Evolutionary conservation across 352 stramenopile species (phyloP), one percentile per base, ranked within the genome.

Genomic region (Phytophthora constricta): DNA sequence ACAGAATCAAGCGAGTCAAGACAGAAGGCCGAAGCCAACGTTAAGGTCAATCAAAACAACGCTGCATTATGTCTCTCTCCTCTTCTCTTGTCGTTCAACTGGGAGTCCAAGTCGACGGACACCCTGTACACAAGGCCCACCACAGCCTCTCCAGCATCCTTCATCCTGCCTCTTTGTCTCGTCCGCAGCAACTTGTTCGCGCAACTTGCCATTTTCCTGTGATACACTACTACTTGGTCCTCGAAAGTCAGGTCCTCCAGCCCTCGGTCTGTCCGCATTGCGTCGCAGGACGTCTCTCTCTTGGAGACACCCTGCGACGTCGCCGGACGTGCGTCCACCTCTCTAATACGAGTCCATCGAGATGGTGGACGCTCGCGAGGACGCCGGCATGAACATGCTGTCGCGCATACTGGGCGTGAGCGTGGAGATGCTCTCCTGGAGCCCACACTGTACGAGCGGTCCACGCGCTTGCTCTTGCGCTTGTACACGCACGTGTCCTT

Each of bases 401-500:
- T 94, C 86, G 58, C 86, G 86, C 64, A 82, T 84, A 46, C 79
- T 87, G 68, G 84, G 76, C 46, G 83, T 79, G 58, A 94, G 80
- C 54, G 86, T 88, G 22, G 86, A 89, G 70, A 94, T 94, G 58
- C 84, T 92, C 71, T 94, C 86, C 39, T 76, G 28, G 81, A 87
- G 48, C 72, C 81, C 26, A 77, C 69, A 45, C 80, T 91, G 76
- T 77, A 89, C 19, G 83, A 77, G n/a, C 82, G 82, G 58, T 92
- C 84, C 49, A 62, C 51, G 46, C 85, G 85, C 74, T 93, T 93
- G 68, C 74, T 93, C 80, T 93, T 92, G 79, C 84, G 84, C 70
- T 96, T 96, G 84, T 92, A 93, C 60, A 94, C 87, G 76, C 87
- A 91, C 66, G 86, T 94, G 70, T 94, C 86, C 70, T 96, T 93